Evolutionary conservation across 148 eudicot species (phyloP), one percentile per base, ranked within the genome.

Genomic region (Camellia lanceoleosa): DNA sequence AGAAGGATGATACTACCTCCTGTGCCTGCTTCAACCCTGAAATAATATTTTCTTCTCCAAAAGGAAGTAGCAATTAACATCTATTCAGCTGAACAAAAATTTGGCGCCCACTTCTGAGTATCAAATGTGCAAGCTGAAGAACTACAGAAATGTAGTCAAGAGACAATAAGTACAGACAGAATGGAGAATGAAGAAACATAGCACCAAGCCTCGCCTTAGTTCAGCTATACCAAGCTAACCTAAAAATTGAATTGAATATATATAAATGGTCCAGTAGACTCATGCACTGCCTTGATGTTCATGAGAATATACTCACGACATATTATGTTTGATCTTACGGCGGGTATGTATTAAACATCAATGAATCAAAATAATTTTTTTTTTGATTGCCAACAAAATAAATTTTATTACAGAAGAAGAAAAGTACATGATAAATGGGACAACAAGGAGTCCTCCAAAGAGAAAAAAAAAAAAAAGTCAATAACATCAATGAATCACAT

Each of bases 1-100:
- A 15, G 54, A 78, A 75, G 58, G 51, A 73, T 41, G 16, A 72
- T 81, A 64, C 71, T 71, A 95, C 98, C 97, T 95, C 95, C 82
- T 92, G 92, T 41, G 99, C 99, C 80, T 90, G 91, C 87, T 89
- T 88, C 86, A 96, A 81, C 82, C 93, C 99, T 47, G 91, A 87
- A 75, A 93, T 91, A 86, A 92, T 72, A 83, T 90, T 92, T 89
- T 92, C 99, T 88, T 91, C 99, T 46, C 94, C 98, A 74, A 91
- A 90, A 79, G 97, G 97, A 87, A 92, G 92, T 51, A 93, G 79
- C 86, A 95, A 72, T 82, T 66, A 66, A 8, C 70, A 66, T 60
- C 20, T 8, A 20, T 23, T 18, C 42, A 64, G 41, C 38, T 30
- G 42, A 20, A 64, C 42, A 1, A 10, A 64, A 2, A 64, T 23